Conservation (phyloP, 148 eudicot genomes). For the Dianthus caryophyllus region DNA sequence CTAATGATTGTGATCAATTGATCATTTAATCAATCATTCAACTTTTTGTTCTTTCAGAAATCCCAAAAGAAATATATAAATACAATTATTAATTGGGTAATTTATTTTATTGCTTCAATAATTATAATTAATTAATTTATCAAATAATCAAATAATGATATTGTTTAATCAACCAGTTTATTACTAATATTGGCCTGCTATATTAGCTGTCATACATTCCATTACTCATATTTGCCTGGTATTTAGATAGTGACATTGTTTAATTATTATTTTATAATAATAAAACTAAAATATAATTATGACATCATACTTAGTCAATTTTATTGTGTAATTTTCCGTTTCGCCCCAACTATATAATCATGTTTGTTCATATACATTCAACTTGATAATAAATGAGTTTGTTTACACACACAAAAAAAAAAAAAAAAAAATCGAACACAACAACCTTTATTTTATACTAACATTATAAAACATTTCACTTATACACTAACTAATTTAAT, state of each 20-base stretch:
- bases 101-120: background rate
- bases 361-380: constrained; percentile 4
- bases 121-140: background rate
- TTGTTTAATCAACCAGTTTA: constrained; percentile 6
- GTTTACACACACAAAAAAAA: background rate
- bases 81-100: background rate
- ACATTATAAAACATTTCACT: too few species aligned
- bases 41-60: constrained; percentile 1
- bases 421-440: background rate
- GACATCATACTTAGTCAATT: constrained; percentile 27
- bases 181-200: constrained; percentile 8
- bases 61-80: background rate
- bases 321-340: constrained; percentile 9
- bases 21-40: background rate
- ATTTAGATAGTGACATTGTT: constrained; percentile 26
- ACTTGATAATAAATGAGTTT: background rate
- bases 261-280: constrained; percentile 5
- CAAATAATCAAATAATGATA: constrained; percentile 8
- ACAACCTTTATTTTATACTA: background rate
- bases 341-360: constrained; percentile 24
- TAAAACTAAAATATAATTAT: constrained; percentile 4
- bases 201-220: constrained; percentile 24
- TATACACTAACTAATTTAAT: too few species aligned
- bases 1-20: constrained; percentile 7
- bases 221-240: constrained; percentile 2